phyloP scores from a whole-genome alignment of 2,329 filamentous ascomycete species.

The Paecilomyces dactylethromorphus region DNA sequence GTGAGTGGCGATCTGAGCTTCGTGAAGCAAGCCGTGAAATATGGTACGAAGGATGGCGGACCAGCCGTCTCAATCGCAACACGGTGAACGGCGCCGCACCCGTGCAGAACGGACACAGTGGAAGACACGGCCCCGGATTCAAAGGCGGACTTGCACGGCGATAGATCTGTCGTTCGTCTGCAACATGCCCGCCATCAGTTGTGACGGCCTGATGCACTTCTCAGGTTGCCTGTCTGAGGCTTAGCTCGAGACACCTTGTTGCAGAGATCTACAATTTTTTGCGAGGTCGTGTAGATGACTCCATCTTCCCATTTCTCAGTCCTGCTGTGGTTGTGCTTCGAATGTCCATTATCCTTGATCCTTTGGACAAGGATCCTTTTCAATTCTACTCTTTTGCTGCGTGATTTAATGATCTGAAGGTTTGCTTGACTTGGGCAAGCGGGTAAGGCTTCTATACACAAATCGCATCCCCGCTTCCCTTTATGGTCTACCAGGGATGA shows the following conservation, averaged over 20 bases:
- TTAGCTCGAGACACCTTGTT: background rate
- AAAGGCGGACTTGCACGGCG: slow-evolving; percentile 5
- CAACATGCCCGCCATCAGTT: background rate
- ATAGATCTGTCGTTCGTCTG: background rate
- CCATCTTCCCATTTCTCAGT: background rate
- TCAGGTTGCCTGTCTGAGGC: background rate
- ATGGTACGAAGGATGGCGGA: slow-evolving; percentile 97
- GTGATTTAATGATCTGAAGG: background rate
- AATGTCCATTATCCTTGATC: background rate
- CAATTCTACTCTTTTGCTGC: background rate
- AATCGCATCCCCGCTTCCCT: background rate
- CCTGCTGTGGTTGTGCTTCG: background rate
- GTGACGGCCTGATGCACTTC: background rate
- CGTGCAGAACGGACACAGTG: slow-evolving; percentile 18
- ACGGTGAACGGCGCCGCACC: slow-evolving; percentile 8
- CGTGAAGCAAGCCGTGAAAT: slow-evolving; percentile 83
- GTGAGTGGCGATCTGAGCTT: slow-evolving; percentile 85
- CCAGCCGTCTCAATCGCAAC: slow-evolving; percentile 37
- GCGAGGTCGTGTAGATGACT: background rate
- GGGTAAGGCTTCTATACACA: background rate
- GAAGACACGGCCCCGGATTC: slow-evolving; percentile 21
- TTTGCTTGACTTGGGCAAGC: background rate
- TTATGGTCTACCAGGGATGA: background rate
- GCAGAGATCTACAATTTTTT: background rate
- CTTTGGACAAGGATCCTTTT: background rate